Evolutionary conservation across 164 flowering plant genomes (phyloP).

Genomic region (Vitis cinerea): DNA sequence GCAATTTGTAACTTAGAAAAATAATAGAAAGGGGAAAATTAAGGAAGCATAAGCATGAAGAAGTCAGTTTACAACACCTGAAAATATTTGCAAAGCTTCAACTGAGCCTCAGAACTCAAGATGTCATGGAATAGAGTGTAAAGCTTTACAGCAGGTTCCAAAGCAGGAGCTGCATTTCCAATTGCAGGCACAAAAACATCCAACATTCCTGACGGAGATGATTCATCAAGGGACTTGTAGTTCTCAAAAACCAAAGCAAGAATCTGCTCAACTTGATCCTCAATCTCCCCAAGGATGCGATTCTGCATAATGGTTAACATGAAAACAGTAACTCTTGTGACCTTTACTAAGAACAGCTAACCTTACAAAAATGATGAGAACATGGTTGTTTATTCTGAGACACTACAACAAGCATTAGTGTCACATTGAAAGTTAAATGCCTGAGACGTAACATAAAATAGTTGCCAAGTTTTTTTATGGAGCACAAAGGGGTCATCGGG

Average conservation of each 20-base stretch:
- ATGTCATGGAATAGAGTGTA: conserved; percentile 84
- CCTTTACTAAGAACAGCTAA: too few species aligned
- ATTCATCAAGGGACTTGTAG: conserved; percentile 87
- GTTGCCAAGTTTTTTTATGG: too few species aligned
- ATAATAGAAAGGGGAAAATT: too few species aligned
- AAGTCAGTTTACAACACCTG: conserved; percentile 48
- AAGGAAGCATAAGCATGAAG: background rate
- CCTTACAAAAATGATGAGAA: too few species aligned
- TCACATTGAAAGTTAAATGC: too few species aligned
- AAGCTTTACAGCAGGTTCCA: conserved; percentile 79
- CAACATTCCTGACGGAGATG: conserved; percentile 67
- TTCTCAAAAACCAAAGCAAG: conserved; percentile 83
- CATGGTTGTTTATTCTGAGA: too few species aligned
- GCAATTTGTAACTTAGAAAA: too few species aligned
- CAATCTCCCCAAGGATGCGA: conserved; percentile 81
- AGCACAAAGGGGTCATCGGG: too few species aligned
- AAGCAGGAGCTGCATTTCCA: conserved; percentile 79
- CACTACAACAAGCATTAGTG: too few species aligned
- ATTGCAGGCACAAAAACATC: conserved; percentile 72
- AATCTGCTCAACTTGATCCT: conserved; percentile 79
- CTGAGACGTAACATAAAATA: too few species aligned
- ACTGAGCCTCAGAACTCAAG: conserved; percentile 82
- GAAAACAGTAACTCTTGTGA: background rate
- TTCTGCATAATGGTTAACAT: conserved; percentile 45
- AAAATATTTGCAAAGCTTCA: conserved; percentile 63